Conservation (phyloP, 805 yeast species). For the Ogataea salicorniae region DNA sequence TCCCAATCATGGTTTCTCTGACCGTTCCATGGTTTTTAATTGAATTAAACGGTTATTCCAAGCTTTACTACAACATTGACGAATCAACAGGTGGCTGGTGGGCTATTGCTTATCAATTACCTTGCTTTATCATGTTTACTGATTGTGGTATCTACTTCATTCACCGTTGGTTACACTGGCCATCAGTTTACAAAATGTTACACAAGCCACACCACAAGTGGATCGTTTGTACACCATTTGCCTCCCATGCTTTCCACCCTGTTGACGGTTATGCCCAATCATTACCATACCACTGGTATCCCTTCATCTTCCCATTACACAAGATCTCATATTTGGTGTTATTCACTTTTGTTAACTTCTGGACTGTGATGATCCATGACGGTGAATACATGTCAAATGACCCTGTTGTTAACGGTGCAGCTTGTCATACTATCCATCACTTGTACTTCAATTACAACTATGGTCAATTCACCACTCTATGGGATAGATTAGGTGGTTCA, state of each 20-base stretch:
- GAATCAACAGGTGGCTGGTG: slow-evolving; percentile 65
- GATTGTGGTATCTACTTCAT: slow-evolving; percentile 89
- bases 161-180: slow-evolving; percentile 94
- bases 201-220: slow-evolving; percentile 99
- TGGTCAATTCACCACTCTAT: slow-evolving; percentile 95
- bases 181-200: slow-evolving; percentile 71
- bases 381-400: slow-evolving; percentile 93
- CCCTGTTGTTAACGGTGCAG: slow-evolving; percentile 94
- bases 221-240: slow-evolving; percentile 98
- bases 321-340: slow-evolving; percentile 75
- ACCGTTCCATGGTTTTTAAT: slow-evolving; percentile 88
- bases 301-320: slow-evolving; percentile 88
- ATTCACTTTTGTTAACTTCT: slow-evolving; percentile 89
- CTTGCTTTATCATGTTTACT: slow-evolving; percentile 83
- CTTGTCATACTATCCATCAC: slow-evolving; percentile 97
- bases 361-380: slow-evolving; percentile 99
- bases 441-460: slow-evolving; percentile 95
- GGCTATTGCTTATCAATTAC: slow-evolving; percentile 61
- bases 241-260: slow-evolving; percentile 98
- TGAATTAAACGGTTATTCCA: slow-evolving; percentile 81
- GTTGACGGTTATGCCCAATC: slow-evolving; percentile 94
- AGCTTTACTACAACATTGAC: slow-evolving; percentile 61
- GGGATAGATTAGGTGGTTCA: slow-evolving; percentile 95
- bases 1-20: slow-evolving; percentile 82
- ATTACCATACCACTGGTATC: slow-evolving; percentile 88